A percentile compares a stretch with the other conserved stretches of the same genome.
These are phyloP conservation scores for Boletus sp. DNA, from an alignment of 768 basidiomycete species.

Conservation along the genomic window DNA sequence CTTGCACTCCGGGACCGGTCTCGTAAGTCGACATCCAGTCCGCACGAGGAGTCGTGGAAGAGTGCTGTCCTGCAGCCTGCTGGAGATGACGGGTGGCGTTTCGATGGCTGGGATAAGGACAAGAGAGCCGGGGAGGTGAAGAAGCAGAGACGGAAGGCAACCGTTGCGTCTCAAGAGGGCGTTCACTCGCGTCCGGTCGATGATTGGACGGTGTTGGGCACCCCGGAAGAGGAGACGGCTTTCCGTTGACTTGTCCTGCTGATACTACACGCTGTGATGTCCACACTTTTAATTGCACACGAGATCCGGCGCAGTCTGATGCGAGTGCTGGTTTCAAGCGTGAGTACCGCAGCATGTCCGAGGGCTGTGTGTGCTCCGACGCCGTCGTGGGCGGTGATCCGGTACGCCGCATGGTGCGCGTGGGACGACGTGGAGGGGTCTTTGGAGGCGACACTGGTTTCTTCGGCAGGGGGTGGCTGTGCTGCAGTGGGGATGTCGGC, in stretches of 20 bases:
- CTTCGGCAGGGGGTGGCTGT: constrained; percentile 26
- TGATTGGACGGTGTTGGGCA: constrained; percentile 1
- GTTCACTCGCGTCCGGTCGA: background rate
- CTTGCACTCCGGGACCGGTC: constrained; percentile 29
- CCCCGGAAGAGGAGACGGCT: background rate
- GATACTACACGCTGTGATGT: background rate
- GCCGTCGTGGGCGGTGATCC: background rate
- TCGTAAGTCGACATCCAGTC: constrained; percentile 9
- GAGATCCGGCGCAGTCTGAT: background rate
- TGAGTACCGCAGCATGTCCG: too few species aligned
- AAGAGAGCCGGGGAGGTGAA: background rate
- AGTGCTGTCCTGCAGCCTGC: constrained; percentile 25
- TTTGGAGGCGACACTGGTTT: background rate
- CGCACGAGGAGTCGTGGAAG: constrained; percentile 44
- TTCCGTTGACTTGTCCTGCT: constrained; percentile 3
- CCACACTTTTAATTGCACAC: background rate
- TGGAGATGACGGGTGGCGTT: constrained; percentile 44
- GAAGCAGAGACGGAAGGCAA: background rate
- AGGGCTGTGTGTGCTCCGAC: background rate
- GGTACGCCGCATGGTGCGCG: background rate
- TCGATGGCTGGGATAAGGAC: constrained; percentile 42
- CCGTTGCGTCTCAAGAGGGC: background rate
- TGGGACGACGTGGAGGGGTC: background rate
- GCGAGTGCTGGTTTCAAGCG: background rate
- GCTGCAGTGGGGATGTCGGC: constrained; percentile 8